These are phyloP conservation scores for Hemileia vastatrix DNA, from an alignment of 1,284 basidiomycete species.

Conservation along the genomic window DNA sequence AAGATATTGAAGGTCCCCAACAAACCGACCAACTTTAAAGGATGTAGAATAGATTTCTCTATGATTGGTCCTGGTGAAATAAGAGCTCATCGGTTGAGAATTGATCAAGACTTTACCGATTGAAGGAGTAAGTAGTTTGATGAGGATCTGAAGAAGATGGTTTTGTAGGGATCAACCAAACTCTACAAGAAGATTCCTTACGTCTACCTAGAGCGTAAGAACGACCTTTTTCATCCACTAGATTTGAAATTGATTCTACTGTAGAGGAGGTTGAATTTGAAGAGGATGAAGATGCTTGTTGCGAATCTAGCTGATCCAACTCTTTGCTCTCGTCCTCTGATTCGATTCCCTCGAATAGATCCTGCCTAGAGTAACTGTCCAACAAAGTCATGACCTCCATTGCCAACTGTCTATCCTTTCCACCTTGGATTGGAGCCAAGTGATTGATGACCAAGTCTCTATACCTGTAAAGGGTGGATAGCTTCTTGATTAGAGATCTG, in stretches of 20 bases:
- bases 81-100: slow-evolving; percentile 63
- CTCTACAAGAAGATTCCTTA: slow-evolving; percentile 74
- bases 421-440: no score
- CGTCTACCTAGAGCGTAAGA: slow-evolving; percentile 70
- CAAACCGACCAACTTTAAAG: slow-evolving; percentile 72
- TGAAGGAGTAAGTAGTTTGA: slow-evolving; percentile 21
- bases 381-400: slow-evolving; percentile 57
- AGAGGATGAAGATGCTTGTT: slow-evolving; percentile 4
- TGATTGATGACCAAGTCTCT: slow-evolving; percentile 64
- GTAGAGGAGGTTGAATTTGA: slow-evolving; percentile 1
- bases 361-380: slow-evolving; percentile 52
- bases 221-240: slow-evolving; percentile 59
- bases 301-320: slow-evolving; percentile 50
- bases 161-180: slow-evolving; percentile 78
- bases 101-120: slow-evolving; percentile 65
- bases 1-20: slow-evolving; percentile 89
- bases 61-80: slow-evolving; percentile 68
- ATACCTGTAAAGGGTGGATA: slow-evolving; percentile 65
- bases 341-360: slow-evolving; percentile 54
- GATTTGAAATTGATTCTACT: slow-evolving; percentile 1
- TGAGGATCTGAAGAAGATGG: slow-evolving; percentile 22
- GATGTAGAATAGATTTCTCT: slow-evolving; percentile 70
- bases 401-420: no score
- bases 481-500: slow-evolving; percentile 55
- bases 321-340: slow-evolving; percentile 46